Percentiles rank a stretch among this genome's conserved stretches.
Evolutionary conservation across 148 eudicot species (phyloP).

Genomic region (Rhododendron vialii): DNA sequence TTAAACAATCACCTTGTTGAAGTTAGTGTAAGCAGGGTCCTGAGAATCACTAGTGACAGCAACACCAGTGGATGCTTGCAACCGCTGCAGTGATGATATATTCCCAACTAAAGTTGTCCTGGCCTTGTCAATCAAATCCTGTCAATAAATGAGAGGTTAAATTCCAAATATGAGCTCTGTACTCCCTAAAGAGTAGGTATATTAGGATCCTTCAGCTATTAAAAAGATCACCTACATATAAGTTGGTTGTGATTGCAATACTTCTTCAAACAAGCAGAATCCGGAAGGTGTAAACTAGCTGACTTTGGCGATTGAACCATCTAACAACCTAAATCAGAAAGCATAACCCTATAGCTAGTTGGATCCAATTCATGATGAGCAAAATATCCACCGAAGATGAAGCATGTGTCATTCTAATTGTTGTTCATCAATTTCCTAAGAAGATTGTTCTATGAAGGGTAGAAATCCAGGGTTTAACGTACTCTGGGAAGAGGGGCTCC

Average conservation of each 20-base stretch:
- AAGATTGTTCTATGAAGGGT: background rate
- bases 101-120: slow-evolving; percentile 67
- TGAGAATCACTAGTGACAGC: slow-evolving; percentile 54
- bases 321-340: background rate
- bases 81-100: slow-evolving; percentile 56
- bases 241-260: background rate
- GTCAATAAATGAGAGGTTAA: slow-evolving; percentile 5
- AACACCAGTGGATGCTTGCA: slow-evolving; percentile 63
- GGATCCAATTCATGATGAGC: background rate
- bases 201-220: background rate
- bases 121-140: slow-evolving; percentile 94
- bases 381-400: background rate
- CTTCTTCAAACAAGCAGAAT: background rate
- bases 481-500: too few species aligned
- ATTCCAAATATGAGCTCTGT: background rate
- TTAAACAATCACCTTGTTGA: slow-evolving; percentile 50
- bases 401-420: background rate
- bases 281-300: background rate
- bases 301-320: background rate
- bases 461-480: too few species aligned
- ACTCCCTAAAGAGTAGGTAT: background rate
- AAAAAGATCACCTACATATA: background rate
- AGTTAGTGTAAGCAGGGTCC: slow-evolving; percentile 67
- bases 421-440: background rate
- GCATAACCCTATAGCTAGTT: background rate